A percentile compares a stretch with the other conserved stretches of the same genome.
These are phyloP conservation scores for Cicer chorassanicum DNA, from an alignment of 306 rosid genomes.

Conservation along the genomic window DNA sequence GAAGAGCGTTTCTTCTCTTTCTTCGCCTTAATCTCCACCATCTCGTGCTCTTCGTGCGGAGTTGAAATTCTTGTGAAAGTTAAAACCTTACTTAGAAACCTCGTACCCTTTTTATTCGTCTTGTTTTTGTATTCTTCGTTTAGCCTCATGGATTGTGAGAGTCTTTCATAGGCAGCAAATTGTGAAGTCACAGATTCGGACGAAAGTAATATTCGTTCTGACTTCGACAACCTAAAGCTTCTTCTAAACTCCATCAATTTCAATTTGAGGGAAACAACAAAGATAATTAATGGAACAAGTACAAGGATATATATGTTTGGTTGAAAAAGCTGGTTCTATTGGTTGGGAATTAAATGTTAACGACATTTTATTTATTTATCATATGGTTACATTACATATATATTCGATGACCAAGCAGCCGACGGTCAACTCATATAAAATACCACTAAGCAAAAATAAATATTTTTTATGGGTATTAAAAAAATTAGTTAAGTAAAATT, in stretches of 20 bases:
- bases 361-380: no score
- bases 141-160: constrained; percentile 47
- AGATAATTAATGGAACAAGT: background rate
- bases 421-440: no score
- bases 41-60: background rate
- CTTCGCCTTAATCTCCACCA: constrained; percentile 26
- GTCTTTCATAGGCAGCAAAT: constrained; percentile 56
- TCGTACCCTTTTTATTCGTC: constrained; percentile 42
- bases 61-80: constrained; percentile 39
- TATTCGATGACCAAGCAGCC: no score
- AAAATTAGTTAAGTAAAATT: no score
- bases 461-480: no score
- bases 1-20: constrained; percentile 56
- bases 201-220: constrained; percentile 43
- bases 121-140: constrained; percentile 34
- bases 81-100: constrained; percentile 50
- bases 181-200: constrained; percentile 48
- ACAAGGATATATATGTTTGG: background rate
- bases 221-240: constrained; percentile 43
- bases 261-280: background rate
- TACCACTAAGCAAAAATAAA: no score
- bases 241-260: constrained; percentile 48
- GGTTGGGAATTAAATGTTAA: background rate
- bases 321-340: background rate
- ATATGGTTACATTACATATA: no score